Evolutionary conservation across 192 early-diverging fungal species (phyloP).

Genomic region (Coemansia sp.): DNA sequence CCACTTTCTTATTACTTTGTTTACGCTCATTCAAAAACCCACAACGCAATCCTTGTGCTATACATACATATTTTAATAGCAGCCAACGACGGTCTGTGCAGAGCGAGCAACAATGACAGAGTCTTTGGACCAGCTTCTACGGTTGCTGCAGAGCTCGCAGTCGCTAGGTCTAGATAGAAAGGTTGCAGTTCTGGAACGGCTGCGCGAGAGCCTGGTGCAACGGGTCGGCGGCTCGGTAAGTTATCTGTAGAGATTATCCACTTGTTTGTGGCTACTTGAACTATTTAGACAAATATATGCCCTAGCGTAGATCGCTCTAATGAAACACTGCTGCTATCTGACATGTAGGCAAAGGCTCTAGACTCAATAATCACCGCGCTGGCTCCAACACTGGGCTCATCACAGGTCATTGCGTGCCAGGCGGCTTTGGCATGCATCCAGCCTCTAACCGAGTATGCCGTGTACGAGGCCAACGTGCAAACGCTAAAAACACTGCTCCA

Average conservation of each 20-base stretch:
- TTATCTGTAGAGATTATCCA: conserved; percentile 4
- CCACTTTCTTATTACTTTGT: background rate
- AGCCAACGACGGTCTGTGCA: background rate
- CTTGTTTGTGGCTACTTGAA: background rate
- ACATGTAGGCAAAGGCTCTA: conserved; percentile 36
- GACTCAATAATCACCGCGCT: conserved; percentile 40
- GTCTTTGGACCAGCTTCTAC: conserved; percentile 39
- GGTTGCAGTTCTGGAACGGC: conserved; percentile 25
- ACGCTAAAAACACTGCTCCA: conserved; percentile 32
- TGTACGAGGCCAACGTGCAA: conserved; percentile 15
- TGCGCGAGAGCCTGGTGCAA: conserved; percentile 20
- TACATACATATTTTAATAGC: background rate
- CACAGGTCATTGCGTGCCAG: conserved; percentile 50
- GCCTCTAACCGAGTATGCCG: conserved; percentile 28
- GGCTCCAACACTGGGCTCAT: conserved; percentile 41
- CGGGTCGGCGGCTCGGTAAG: conserved; percentile 37
- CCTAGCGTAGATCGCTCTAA: background rate
- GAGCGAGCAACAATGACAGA: conserved; percentile 29
- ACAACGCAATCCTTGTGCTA: background rate
- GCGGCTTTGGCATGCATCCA: conserved; percentile 40
- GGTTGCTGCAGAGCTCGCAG: conserved; percentile 29
- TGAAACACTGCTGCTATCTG: background rate
- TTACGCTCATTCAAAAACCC: background rate
- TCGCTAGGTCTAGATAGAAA: conserved; percentile 28
- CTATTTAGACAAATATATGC: background rate